phyloP scores from a whole-genome alignment of 495 filamentous ascomycete species.

The Lineolata rhizophorae region DNA sequence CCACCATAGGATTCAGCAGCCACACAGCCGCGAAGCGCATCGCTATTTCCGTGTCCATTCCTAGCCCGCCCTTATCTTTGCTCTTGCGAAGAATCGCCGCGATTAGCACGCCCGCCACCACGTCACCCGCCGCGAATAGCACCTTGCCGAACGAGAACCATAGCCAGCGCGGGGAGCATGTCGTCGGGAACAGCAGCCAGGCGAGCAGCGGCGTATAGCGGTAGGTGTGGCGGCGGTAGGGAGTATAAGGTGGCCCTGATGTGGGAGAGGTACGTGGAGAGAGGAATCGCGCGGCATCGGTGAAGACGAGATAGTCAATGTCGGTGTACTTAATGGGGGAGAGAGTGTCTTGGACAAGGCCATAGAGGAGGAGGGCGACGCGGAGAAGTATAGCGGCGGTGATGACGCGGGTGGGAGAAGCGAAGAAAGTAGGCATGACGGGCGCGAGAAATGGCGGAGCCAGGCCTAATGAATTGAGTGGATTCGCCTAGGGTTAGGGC shows the following conservation, averaged over 20 bases:
- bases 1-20: conserved; percentile 95
- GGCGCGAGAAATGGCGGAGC: neutral
- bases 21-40: conserved; percentile 64
- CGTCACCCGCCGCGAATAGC: conserved; percentile 62
- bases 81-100: conserved; percentile 30
- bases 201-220: conserved; percentile 88
- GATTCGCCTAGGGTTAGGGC: no score
- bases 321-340: conserved; percentile 93
- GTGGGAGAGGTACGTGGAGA: conserved; percentile 39
- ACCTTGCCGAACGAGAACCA: conserved; percentile 79
- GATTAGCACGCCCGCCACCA: conserved; percentile 76
- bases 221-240: conserved; percentile 75
- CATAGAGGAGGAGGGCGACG: conserved; percentile 53
- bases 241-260: no score
- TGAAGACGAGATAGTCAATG: conserved; percentile 97
- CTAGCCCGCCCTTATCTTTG: conserved; percentile 12
- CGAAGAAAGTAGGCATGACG: neutral
- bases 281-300: conserved; percentile 74
- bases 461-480: no score
- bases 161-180: conserved; percentile 21
- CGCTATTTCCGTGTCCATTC: conserved; percentile 29
- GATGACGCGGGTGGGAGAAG: conserved; percentile 26
- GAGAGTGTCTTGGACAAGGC: conserved; percentile 73
- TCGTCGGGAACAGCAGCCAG: conserved; percentile 71
- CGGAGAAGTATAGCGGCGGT: conserved; percentile 45